These are phyloP conservation scores for Dothidotthia symphoricarpi DNA, from an alignment of 2,329 filamentous ascomycete genomes.

Conservation along the genomic window DNA sequence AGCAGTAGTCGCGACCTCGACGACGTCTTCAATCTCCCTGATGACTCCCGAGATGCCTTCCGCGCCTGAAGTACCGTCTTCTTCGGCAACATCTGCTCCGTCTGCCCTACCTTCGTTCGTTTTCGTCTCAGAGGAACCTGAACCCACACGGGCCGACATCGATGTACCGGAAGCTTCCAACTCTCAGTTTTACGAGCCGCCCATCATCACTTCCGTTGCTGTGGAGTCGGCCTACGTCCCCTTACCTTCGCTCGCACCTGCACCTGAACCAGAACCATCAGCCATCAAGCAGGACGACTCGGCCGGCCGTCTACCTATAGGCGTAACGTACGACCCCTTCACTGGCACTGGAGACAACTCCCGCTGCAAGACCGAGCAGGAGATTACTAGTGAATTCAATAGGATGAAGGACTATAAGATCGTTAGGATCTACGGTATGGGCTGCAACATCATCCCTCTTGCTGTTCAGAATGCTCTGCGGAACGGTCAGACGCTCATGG, in stretches of 20 bases:
- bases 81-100: conserved; percentile 7
- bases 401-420: conserved; percentile 59
- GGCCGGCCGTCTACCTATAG: conserved; percentile 22
- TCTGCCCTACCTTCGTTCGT: conserved; percentile 9
- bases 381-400: conserved; percentile 65
- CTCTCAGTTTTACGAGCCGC: no score
- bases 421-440: conserved; percentile 76
- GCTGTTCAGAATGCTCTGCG: conserved; percentile 62
- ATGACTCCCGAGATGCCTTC: conserved; percentile 8
- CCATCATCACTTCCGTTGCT: neutral
- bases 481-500: conserved; percentile 69
- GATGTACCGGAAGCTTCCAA: neutral
- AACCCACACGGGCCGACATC: conserved; percentile 8
- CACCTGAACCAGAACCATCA: conserved; percentile 1
- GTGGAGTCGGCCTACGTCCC: conserved; percentile 1
- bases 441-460: conserved; percentile 69
- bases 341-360: conserved; percentile 13
- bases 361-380: conserved; percentile 62
- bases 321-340: conserved; percentile 38
- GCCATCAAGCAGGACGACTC: neutral
- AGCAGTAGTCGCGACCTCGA: conserved; percentile 11
- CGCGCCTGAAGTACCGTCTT: conserved; percentile 3
- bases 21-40: conserved; percentile 4
- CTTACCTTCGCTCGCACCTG: conserved; percentile 5
- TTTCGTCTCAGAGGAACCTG: conserved; percentile 6